These are phyloP conservation scores for Pleurotus eryngii DNA, from an alignment of 768 basidiomycete species.

Conservation along the genomic window DNA sequence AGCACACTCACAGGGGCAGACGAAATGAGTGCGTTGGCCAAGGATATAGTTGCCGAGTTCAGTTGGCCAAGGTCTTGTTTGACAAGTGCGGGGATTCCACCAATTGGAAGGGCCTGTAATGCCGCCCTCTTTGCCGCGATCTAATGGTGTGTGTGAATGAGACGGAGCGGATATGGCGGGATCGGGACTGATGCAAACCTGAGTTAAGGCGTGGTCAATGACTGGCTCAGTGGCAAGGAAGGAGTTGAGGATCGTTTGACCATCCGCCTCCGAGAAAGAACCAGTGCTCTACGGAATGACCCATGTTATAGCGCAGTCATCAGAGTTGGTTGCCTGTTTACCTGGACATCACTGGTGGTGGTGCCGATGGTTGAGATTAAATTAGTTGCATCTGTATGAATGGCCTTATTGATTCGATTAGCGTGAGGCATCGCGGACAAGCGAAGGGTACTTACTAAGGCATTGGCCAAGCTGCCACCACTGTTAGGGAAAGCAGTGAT, in stretches of 20 bases:
- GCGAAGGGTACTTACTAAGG: slow-evolving; percentile 14
- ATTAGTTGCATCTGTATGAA: slow-evolving; percentile 20
- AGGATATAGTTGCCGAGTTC: slow-evolving; percentile 18
- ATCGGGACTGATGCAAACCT: neutral
- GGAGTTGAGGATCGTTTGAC: slow-evolving; percentile 12
- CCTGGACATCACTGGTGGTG: slow-evolving; percentile 24
- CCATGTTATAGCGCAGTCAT: neutral
- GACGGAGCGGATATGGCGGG: neutral
- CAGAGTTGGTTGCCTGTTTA: slow-evolving; percentile 6
- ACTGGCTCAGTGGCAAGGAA: slow-evolving; percentile 19
- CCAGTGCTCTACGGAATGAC: neutral
- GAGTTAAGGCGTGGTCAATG: slow-evolving; percentile 16
- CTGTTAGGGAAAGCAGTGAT: slow-evolving; percentile 25
- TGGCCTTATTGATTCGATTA: slow-evolving; percentile 14
- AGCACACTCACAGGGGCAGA: slow-evolving; percentile 22
- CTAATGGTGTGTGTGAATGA: neutral
- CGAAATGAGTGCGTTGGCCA: slow-evolving; percentile 23
- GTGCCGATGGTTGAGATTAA: slow-evolving; percentile 18
- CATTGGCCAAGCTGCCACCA: slow-evolving; percentile 20
- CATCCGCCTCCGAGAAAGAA: slow-evolving; percentile 19
- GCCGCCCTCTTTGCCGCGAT: slow-evolving; percentile 20
- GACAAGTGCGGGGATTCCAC: slow-evolving; percentile 20
- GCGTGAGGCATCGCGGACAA: neutral
- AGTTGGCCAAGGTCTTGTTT: slow-evolving; percentile 22
- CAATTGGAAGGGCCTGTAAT: slow-evolving; percentile 19